Conservation (phyloP, 495 filamentous ascomycete species). For the Xanthoparmelia taractica region DNA sequence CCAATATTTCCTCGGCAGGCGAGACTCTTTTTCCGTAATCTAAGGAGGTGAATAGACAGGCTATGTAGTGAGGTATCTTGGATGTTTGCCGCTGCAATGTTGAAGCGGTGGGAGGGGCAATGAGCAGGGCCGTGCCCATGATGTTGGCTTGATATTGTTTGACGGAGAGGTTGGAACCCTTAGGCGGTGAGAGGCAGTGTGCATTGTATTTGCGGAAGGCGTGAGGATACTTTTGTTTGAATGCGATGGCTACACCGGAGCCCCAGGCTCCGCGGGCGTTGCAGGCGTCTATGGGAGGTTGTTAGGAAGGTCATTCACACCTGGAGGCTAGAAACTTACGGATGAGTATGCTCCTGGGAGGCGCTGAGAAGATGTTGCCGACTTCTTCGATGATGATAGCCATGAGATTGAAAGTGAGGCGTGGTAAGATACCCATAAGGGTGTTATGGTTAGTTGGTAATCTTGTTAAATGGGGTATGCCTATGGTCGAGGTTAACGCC, state of each 20-base stretch:
- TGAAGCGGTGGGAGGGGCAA: constrained; percentile 36
- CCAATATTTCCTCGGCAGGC: constrained; percentile 30
- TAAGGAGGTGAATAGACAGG: constrained; percentile 42
- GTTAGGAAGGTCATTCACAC: background rate
- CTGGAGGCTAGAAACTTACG: constrained; percentile 28
- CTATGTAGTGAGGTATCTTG: constrained; percentile 37
- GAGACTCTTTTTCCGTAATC: constrained; percentile 28
- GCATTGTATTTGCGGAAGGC: constrained; percentile 11
- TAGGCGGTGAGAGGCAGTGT: constrained; percentile 5
- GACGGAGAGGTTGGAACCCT: constrained; percentile 3
- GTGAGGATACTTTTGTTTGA: constrained; percentile 16
- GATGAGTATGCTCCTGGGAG: constrained; percentile 38
- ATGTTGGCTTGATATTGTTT: constrained; percentile 21
- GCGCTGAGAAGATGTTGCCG: constrained; percentile 41
- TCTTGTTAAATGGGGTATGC: background rate
- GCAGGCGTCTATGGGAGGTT: constrained; percentile 36
- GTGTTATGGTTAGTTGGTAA: background rate
- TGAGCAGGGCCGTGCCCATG: constrained; percentile 40
- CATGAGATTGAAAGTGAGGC: background rate
- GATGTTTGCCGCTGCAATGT: background rate
- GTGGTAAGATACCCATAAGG: background rate
- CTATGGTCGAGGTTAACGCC: background rate
- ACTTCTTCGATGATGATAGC: constrained; percentile 27
- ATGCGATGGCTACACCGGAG: constrained; percentile 15
- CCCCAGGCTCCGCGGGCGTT: constrained; percentile 42